Conservation (phyloP, 2,329 filamentous ascomycete species). For the Scytalidium sp. region DNA sequence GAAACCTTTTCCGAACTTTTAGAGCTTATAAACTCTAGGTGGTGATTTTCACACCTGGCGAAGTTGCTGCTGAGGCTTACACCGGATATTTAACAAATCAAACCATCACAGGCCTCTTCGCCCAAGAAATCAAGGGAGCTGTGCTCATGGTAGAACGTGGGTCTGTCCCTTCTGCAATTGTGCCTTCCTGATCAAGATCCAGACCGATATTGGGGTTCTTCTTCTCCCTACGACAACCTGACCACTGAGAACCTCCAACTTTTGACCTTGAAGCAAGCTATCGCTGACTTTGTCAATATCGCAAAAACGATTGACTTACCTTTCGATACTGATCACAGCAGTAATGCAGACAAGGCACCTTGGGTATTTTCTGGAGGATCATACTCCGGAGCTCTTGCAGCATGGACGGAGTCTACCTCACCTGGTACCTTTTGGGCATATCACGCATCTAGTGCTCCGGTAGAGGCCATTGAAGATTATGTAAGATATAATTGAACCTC, state of each 20-base stretch:
- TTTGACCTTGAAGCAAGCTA: slow-evolving; percentile 50
- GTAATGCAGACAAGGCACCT: slow-evolving; percentile 49
- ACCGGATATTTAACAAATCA: slow-evolving; percentile 47
- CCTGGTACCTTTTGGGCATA: slow-evolving; percentile 61
- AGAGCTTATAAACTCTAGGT: slow-evolving; percentile 31
- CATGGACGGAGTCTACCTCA: slow-evolving; percentile 49
- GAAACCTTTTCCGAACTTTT: background rate
- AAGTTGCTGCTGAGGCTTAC: slow-evolving; percentile 44
- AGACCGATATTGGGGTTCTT: slow-evolving; percentile 58
- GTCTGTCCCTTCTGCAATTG: slow-evolving; percentile 6
- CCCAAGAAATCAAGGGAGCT: slow-evolving; percentile 50
- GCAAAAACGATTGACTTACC: slow-evolving; percentile 50
- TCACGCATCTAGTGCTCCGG: slow-evolving; percentile 52
- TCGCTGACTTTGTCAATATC: slow-evolving; percentile 52
- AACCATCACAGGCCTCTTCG: slow-evolving; percentile 47
- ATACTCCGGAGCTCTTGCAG: slow-evolving; percentile 53
- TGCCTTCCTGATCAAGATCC: slow-evolving; percentile 1
- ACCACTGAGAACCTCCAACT: slow-evolving; percentile 51
- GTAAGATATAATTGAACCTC: slow-evolving; percentile 18
- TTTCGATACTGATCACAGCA: slow-evolving; percentile 45
- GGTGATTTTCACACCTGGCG: slow-evolving; percentile 51
- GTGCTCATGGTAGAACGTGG: slow-evolving; percentile 52
- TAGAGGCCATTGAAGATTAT: slow-evolving; percentile 53
- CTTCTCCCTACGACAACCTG: slow-evolving; percentile 47
- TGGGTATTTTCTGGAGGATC: slow-evolving; percentile 56